Evolutionary conservation across 2,329 filamentous ascomycete genomes (phyloP), one percentile per base, ranked within the genome.

Genomic region (Leptodontidium sp.): DNA sequence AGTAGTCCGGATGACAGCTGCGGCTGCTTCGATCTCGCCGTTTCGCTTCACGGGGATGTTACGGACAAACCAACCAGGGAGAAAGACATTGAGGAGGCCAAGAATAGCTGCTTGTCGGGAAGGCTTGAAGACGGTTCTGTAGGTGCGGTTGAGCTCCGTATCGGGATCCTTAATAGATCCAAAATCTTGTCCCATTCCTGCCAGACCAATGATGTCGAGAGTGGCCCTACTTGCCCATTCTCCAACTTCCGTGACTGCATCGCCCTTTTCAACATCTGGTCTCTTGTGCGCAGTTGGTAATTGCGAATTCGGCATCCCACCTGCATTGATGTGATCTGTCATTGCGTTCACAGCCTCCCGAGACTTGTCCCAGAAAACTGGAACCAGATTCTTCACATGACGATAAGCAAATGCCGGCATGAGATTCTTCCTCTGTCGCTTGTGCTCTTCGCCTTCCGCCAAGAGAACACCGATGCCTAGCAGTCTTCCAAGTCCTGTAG

Each of bases 361-460:
- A 0, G 90, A 87, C 80, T 97, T 97, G 24, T 81, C 75, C 93
- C 93, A 97, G 79, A 98, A 97, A 6, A 91, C 82, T 0, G 93
- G 91, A 75, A 97, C 96, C 15, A 97, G 82, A 68, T 95, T 87
- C 77, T 96, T 97, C 78, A 97, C 84, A 75, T 97, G 92, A 26
- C 93, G 87, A 77, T 93, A 97, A n/a, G 89, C 86, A 79, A 97
- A 97, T 1, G 93, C 92, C 0, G 93, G 93, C 81, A 91, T 88
- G 21, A 97, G 86, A 68, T 91, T 89, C 78, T 92, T 94, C 58
- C 94, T 87, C 81, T 94, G 92, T 75, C 87, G 82, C 81, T 91
- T 96, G 79, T 98, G 95, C 75, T 94, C 92, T 14, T 97, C 92
- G n/a, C 94, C 94, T 80, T 98, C 94, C 1, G 93, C 92, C 12